Conservation (phyloP, 2,329 filamentous ascomycete species). For the Neofusicoccum cordaticola region DNA sequence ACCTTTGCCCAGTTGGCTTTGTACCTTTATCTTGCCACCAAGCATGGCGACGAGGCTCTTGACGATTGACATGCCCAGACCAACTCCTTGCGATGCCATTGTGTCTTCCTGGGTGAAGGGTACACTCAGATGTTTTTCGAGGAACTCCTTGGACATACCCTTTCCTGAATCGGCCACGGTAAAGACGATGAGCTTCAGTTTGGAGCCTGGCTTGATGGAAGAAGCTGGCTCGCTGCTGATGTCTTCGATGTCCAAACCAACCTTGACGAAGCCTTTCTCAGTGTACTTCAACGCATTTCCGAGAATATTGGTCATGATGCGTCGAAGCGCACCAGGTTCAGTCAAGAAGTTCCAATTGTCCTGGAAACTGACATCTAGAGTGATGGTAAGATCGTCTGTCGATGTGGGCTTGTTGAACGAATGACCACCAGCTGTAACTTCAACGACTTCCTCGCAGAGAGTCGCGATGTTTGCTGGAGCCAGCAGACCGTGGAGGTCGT, state of each 20-base stretch:
- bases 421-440: slow-evolving; percentile 9
- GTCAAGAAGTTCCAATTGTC: slow-evolving; percentile 28
- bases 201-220: slow-evolving; percentile 22
- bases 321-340: slow-evolving; percentile 28
- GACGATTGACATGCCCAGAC: slow-evolving; percentile 39
- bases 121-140: slow-evolving; percentile 35
- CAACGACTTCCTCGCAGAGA: slow-evolving; percentile 14
- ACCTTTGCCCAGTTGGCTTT: slow-evolving; percentile 34
- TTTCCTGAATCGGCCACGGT: slow-evolving; percentile 39
- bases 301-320: slow-evolving; percentile 40
- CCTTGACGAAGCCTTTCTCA: slow-evolving; percentile 33
- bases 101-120: slow-evolving; percentile 41
- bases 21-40: slow-evolving; percentile 36
- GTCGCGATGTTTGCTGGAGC: slow-evolving; percentile 7
- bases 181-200: slow-evolving; percentile 23
- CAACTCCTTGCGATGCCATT: slow-evolving; percentile 33
- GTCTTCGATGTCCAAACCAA: slow-evolving; percentile 33
- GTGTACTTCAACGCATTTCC: slow-evolving; percentile 42
- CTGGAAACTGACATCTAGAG: slow-evolving; percentile 8
- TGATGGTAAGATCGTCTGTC: slow-evolving; percentile 5
- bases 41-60: slow-evolving; percentile 38
- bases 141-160: slow-evolving; percentile 40
- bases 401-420: slow-evolving; percentile 8
- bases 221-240: background rate
- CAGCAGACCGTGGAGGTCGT: slow-evolving; percentile 1